Evolutionary conservation across 352 stramenopile species (phyloP), one percentile per base, ranked within the genome.

Genomic region (Thraustochytrium aureum): DNA sequence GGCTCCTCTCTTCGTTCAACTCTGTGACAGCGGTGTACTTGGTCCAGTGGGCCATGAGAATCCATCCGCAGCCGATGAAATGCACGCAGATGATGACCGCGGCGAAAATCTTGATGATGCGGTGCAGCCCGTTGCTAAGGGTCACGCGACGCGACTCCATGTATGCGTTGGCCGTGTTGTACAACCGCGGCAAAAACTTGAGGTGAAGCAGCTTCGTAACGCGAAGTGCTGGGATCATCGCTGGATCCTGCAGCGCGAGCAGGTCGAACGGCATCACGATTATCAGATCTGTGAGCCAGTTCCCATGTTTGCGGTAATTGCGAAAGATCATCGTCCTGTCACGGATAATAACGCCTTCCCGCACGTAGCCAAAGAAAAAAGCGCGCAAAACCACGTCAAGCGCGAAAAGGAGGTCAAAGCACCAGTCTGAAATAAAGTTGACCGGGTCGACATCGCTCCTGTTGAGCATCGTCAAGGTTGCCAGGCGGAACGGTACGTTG

Each of bases 81-180:
- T 82, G 73, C 42, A 82, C 61, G n/a, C 30, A 82, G 32, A 35
- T 39, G 12, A 82, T 45, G 32, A 82, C 61, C 6, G n/a, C 20
- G 30, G 54, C 43, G 38, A 82, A 82, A 1, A 82, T 82, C 43
- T 82, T 82, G 64, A 82, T 62, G 37, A 82, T 81, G 32, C 73
- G 61, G 45, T 82, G 73, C 22, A 82, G 42, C n/a, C 20, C 73
- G 52, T 82, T 82, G n/a, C 45, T 62, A 17, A 76, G 10, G 12
- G 73, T 79, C n/a, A 82, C 62, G 33, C 64, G 61, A 0, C 73
- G 39, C n/a, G 39, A 35, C 26, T 38, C 73, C 30, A 82, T 47
- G 52, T 81, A 81, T 35, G 10, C 14, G 26, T 74, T 30, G 22
- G 64, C 64, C 14, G 30, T 52, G 52, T 82, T 45, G 47, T 82